These are phyloP conservation scores for Wakefieldia striispora DNA, from an alignment of 768 basidiomycete species.

Conservation along the genomic window DNA sequence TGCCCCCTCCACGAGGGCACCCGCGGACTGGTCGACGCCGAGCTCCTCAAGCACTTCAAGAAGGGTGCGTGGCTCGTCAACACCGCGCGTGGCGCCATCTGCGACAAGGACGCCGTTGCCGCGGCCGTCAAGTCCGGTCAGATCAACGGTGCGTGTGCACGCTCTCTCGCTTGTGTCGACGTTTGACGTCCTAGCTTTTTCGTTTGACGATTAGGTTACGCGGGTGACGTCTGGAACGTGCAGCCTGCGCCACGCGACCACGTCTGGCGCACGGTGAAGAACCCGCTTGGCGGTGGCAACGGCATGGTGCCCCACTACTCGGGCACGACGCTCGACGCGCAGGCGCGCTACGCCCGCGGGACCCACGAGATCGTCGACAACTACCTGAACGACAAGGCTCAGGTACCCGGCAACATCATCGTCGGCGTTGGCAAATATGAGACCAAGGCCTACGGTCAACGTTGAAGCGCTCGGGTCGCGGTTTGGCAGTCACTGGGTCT, in stretches of 20 bases:
- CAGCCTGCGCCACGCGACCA: slow-evolving; percentile 86
- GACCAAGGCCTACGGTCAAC: slow-evolving; percentile 43
- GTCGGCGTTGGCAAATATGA: slow-evolving; percentile 60
- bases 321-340: slow-evolving; percentile 86
- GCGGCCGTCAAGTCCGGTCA: slow-evolving; percentile 75
- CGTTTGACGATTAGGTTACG: slow-evolving; percentile 31
- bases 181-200: not conserved
- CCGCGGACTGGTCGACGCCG: slow-evolving; percentile 73
- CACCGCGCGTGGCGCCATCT: slow-evolving; percentile 88
- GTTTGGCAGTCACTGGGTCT: no score
- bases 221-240: slow-evolving; percentile 76
- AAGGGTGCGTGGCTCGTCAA: slow-evolving; percentile 90
- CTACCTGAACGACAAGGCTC: slow-evolving; percentile 58
- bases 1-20: slow-evolving; percentile 85
- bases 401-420: slow-evolving; percentile 81
- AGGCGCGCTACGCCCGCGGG: slow-evolving; percentile 77
- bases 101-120: slow-evolving; percentile 76
- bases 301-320: slow-evolving; percentile 88
- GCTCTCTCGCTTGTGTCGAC: not conserved
- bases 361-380: slow-evolving; percentile 67
- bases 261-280: slow-evolving; percentile 79
- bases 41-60: slow-evolving; percentile 82
- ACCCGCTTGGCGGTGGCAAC: slow-evolving; percentile 79
- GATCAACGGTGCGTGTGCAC: slow-evolving; percentile 45
- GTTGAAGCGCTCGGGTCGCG: slow-evolving; percentile 5